These are phyloP conservation scores for Thermothielavioides terrestris DNA, from an alignment of 495 filamentous ascomycete species.

Conservation along the genomic window DNA sequence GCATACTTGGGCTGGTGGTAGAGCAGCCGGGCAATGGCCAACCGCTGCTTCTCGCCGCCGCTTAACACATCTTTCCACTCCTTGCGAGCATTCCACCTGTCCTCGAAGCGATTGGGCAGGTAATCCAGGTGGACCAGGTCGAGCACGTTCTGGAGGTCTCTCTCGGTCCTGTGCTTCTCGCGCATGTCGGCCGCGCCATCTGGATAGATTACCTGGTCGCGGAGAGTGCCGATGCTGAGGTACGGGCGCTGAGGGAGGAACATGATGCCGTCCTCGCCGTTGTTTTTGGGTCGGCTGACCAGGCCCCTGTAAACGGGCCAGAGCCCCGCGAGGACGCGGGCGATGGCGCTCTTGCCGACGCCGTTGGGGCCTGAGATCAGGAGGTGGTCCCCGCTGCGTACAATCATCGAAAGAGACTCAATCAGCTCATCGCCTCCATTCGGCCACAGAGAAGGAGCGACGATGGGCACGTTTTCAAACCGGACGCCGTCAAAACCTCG, in stretches of 20 bases:
- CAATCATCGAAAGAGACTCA: conserved; percentile 75
- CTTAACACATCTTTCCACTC: conserved; percentile 97
- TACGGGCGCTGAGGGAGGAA: conserved; percentile 95
- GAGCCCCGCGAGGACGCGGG: conserved; percentile 82
- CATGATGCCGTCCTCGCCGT: conserved; percentile 90
- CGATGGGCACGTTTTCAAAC: conserved; percentile 86
- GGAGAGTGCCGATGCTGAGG: conserved; percentile 84
- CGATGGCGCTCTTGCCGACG: conserved; percentile 83
- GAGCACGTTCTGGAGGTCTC: conserved; percentile 63
- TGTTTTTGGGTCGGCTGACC: conserved; percentile 70
- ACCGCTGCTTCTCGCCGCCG: conserved; percentile 96
- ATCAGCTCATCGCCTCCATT: conserved; percentile 86
- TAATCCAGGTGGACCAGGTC: conserved; percentile 82
- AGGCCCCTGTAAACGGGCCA: conserved; percentile 94
- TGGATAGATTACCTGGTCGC: conserved; percentile 97
- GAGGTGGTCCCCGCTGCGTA: conserved; percentile 84
- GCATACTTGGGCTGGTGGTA: conserved; percentile 95
- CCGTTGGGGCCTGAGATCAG: conserved; percentile 94
- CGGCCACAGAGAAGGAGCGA: conserved; percentile 76
- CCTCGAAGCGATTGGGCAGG: conserved; percentile 81
- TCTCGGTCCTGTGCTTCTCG: conserved; percentile 64
- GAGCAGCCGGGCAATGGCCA: conserved; percentile 79
- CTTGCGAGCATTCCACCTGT: conserved; percentile 92
- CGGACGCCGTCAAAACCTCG: conserved; percentile 91
- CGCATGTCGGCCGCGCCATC: conserved; percentile 93